phyloP scores from a whole-genome alignment of 2,329 filamentous ascomycete genomes.

The Aureobasidium zeae region DNA sequence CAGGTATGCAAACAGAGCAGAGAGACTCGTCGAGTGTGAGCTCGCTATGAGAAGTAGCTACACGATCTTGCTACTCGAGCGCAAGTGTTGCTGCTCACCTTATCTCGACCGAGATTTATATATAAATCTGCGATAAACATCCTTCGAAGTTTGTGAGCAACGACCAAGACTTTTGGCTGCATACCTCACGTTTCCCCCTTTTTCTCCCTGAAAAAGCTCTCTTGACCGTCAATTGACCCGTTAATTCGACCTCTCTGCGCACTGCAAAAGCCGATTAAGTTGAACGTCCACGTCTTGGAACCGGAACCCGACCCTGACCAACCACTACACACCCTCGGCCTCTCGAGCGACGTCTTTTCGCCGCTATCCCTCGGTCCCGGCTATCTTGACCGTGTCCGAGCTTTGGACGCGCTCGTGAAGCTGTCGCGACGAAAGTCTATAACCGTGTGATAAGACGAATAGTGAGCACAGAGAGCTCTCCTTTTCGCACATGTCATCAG shows the following conservation, averaged over 20 bases:
- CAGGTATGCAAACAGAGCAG: too few relatives aligned
- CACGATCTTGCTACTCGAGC: too few relatives aligned
- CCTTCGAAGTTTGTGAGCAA: too few relatives aligned
- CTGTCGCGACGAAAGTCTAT: neutral
- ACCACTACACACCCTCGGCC: conserved; percentile 6
- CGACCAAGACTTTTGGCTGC: conserved; percentile 13
- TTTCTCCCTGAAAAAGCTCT: too few relatives aligned
- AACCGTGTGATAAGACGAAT: too few relatives aligned
- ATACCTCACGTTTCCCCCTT: conserved; percentile 5
- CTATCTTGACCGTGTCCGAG: neutral
- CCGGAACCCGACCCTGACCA: conserved; percentile 8
- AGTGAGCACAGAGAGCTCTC: conserved; percentile 4
- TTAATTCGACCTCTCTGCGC: conserved; percentile 11
- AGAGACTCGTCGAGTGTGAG: too few relatives aligned
- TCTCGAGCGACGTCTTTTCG: neutral
- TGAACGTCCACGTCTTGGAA: conserved; percentile 12
- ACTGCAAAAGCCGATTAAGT: conserved; percentile 14
- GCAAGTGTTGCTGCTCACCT: too few relatives aligned
- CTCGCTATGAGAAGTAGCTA: too few relatives aligned
- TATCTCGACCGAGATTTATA: too few relatives aligned
- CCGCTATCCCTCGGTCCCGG: conserved; percentile 5
- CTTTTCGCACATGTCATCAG: too few relatives aligned
- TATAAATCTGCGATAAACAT: too few relatives aligned
- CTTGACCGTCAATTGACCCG: conserved; percentile 15
- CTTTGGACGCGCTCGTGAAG: neutral